phyloP scores from a whole-genome alignment of 768 basidiomycete species.

The Roridomyces roridus region DNA sequence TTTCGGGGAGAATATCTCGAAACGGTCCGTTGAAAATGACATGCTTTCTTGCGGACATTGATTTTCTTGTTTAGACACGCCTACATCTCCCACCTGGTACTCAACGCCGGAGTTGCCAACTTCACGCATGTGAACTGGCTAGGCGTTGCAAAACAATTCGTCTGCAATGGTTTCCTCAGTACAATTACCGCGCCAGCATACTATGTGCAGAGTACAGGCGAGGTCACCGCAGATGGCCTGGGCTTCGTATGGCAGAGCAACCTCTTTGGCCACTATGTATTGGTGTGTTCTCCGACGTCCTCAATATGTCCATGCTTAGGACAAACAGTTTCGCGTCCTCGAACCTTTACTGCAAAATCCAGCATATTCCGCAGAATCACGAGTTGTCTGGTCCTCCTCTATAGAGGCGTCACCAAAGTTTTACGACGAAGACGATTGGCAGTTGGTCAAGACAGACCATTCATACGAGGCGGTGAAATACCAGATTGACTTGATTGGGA shows the following conservation, averaged over 20 bases:
- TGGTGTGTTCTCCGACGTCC: slow-evolving; percentile 54
- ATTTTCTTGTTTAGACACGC: slow-evolving; percentile 59
- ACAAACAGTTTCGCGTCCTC: slow-evolving; percentile 64
- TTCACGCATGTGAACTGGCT: slow-evolving; percentile 62
- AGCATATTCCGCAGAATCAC: slow-evolving; percentile 47
- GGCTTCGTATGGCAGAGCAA: slow-evolving; percentile 90
- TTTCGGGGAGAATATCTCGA: slow-evolving; percentile 61
- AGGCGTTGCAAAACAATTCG: slow-evolving; percentile 51
- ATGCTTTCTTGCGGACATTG: neutral
- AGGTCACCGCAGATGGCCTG: slow-evolving; percentile 68
- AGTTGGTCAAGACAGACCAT: slow-evolving; percentile 61
- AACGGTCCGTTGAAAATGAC: slow-evolving; percentile 40
- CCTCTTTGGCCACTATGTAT: slow-evolving; percentile 78
- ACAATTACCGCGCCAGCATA: slow-evolving; percentile 61
- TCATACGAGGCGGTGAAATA: slow-evolving; percentile 80
- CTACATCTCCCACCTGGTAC: slow-evolving; percentile 81
- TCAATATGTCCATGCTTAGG: slow-evolving; percentile 1
- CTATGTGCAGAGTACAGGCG: slow-evolving; percentile 63
- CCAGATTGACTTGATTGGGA: slow-evolving; percentile 72
- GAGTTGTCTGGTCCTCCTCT: slow-evolving; percentile 85
- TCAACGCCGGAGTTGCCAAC: slow-evolving; percentile 77
- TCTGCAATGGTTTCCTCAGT: slow-evolving; percentile 43
- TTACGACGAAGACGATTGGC: slow-evolving; percentile 75
- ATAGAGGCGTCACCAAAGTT: slow-evolving; percentile 60
- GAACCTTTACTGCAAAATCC: slow-evolving; percentile 57